Base-by-base conservation (phyloP, 768 basidiomycete species). In the Leccinum broughii region DNA sequence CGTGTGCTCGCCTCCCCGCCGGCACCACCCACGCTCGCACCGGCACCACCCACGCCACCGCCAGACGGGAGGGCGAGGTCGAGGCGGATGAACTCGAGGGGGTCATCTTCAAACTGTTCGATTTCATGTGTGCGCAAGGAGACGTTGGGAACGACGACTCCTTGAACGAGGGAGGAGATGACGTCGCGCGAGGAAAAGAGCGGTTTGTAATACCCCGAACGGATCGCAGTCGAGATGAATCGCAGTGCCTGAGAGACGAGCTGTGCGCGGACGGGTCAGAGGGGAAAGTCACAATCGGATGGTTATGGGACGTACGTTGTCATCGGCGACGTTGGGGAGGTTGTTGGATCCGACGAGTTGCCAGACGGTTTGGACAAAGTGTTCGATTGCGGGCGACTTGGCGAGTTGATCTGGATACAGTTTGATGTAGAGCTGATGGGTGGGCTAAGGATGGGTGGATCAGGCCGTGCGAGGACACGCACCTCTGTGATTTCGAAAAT, bases 51-150 rank as follows among this genome's bases (percentile, higher is more conserved):
- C 55, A 75, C 55, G 13, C 69, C 70, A 59, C 76, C 59, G 15
- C 70, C 72, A 58, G 89, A 87, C 57, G 80, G 81, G 67, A 83
- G 77, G 14, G 94, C 82, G 28, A 96, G 79, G 68, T 96, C 94
- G 46, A 92, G 81, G 22, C 93, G 88, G 66, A 98, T 92, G 71
- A 90, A 98, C 70, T 98, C 96, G 41, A 96, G 83, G 0, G 97
- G 95, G 65, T 97, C 95, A 62, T 98, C 97, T 75, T 97, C 95
- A 68, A 99, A 98, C 72, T 94, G 88, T 68, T 99, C 97, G 54
- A 92, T 82, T 58, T 98, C 95, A 64, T 93, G 90, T 44, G 90
- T 88, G 62, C 95, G 84, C 14, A 98, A 80, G 14, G 84, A 79
- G 60, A 97, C 92, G 67, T 97, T 98, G n/a, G 96, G 95, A 28